A percentile compares a stretch with the other conserved stretches of the same genome.
Conservation (phyloP, 1,284 basidiomycete species). For the Cutaneotrichosporon sp. region DNA sequence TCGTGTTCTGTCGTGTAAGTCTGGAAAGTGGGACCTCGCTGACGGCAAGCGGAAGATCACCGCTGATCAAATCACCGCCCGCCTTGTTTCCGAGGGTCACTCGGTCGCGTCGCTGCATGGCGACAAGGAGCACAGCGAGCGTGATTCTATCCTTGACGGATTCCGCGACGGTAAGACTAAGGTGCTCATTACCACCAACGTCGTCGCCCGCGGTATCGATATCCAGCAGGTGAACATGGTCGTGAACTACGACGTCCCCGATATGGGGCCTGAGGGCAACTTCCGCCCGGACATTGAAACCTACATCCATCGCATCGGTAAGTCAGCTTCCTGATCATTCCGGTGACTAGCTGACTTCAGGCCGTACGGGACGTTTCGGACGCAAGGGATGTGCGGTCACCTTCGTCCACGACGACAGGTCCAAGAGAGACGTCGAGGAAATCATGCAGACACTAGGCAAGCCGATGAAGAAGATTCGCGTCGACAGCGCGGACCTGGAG, state of each 20-base stretch:
- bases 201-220: constrained; percentile 96
- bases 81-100: constrained; percentile 91
- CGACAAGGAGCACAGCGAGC: constrained; percentile 79
- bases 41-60: constrained; percentile 69
- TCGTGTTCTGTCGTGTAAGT: constrained; percentile 86
- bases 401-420: constrained; percentile 82
- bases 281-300: constrained; percentile 83
- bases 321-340: constrained; percentile 34
- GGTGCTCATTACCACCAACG: constrained; percentile 97
- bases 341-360: constrained; percentile 34
- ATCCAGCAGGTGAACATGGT: constrained; percentile 99
- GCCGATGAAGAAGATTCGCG: constrained; percentile 42
- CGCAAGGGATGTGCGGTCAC: constrained; percentile 94
- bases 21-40: not conserved
- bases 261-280: constrained; percentile 55
- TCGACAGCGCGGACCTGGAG: constrained; percentile 40
- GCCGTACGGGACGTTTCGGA: constrained; percentile 91
- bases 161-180: constrained; percentile 96
- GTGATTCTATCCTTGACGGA: constrained; percentile 87
- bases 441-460: constrained; percentile 73
- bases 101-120: constrained; percentile 95
- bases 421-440: constrained; percentile 76
- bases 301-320: constrained; percentile 96
- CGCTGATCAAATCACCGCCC: constrained; percentile 83
- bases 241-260: constrained; percentile 95